These are phyloP conservation scores for Pisolithus orientalis DNA, from an alignment of 768 basidiomycete genomes.

Conservation along the genomic window DNA sequence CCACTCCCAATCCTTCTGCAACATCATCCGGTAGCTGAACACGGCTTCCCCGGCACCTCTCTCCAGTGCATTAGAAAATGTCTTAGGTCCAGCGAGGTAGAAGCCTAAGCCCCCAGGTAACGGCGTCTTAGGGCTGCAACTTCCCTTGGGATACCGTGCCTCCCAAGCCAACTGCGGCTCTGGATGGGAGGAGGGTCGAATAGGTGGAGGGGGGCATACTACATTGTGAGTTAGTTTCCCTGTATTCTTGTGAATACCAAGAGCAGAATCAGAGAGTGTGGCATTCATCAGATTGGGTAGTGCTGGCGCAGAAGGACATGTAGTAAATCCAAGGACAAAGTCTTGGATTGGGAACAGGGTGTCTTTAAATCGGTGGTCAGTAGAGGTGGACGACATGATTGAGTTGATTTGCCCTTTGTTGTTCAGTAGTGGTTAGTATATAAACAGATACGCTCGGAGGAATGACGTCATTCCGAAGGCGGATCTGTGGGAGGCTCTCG, in stretches of 20 bases:
- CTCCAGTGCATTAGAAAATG: slow-evolving; percentile 33
- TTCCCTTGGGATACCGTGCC: slow-evolving; percentile 53
- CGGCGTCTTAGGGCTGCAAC: slow-evolving; percentile 47
- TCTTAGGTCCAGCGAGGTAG: slow-evolving; percentile 51
- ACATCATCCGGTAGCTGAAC: slow-evolving; percentile 62
- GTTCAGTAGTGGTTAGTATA: no score
- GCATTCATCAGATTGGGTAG: slow-evolving; percentile 18
- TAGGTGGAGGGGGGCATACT: slow-evolving; percentile 18
- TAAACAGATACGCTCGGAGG: no score
- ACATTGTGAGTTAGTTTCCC: slow-evolving; percentile 29
- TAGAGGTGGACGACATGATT: not conserved
- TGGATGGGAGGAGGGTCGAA: slow-evolving; percentile 6
- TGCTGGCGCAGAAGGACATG: slow-evolving; percentile 23
- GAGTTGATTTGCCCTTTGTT: not conserved
- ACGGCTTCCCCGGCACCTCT: slow-evolving; percentile 46
- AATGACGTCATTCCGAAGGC: no score
- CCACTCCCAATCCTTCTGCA: slow-evolving; percentile 59
- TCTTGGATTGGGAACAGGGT: slow-evolving; percentile 7
- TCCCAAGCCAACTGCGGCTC: slow-evolving; percentile 43
- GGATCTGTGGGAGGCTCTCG: no score
- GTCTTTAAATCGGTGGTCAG: not conserved
- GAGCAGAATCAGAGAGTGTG: slow-evolving; percentile 33
- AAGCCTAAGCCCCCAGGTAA: slow-evolving; percentile 65
- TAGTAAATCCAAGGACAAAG: slow-evolving; percentile 35
- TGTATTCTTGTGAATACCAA: slow-evolving; percentile 46